phyloP scores from a whole-genome alignment of 495 filamentous ascomycete species.

The Tuber brumale region DNA sequence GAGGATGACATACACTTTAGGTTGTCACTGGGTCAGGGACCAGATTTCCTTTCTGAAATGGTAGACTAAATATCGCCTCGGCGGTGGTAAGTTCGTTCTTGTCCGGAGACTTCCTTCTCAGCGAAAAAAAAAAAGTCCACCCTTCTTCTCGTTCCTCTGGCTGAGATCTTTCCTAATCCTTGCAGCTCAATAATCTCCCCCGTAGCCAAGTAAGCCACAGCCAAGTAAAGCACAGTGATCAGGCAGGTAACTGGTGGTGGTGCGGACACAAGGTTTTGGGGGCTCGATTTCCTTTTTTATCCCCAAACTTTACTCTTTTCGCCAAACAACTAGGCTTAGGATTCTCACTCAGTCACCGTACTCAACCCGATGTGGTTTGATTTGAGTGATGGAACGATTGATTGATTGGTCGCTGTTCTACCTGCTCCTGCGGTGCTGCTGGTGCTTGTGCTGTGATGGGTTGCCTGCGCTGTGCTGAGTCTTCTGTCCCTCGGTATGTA shows the following conservation, averaged over 20 bases:
- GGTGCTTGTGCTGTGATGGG: neutral
- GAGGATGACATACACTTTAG: constrained; percentile 4
- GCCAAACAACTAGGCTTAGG: neutral
- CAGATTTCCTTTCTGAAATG: neutral
- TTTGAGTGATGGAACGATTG: neutral
- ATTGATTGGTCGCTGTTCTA: neutral
- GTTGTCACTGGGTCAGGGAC: constrained; percentile 2
- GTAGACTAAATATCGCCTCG: neutral
- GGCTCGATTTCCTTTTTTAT: neutral
- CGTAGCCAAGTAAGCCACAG: neutral
- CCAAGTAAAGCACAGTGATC: neutral
- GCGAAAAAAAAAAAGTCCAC: neutral
- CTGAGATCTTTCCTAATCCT: neutral
- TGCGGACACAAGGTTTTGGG: neutral
- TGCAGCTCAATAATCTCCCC: neutral
- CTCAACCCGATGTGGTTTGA: neutral
- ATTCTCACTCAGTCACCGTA: neutral
- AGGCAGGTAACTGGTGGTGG: neutral
- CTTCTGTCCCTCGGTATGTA: neutral
- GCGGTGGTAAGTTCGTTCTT: neutral
- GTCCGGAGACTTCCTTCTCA: neutral
- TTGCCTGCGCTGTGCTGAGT: neutral
- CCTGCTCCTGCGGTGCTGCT: neutral
- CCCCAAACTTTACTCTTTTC: neutral
- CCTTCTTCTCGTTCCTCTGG: neutral